Evolutionary conservation across 2,329 filamentous ascomycete species (phyloP).

Genomic region (Blastomyces gilchristii): DNA sequence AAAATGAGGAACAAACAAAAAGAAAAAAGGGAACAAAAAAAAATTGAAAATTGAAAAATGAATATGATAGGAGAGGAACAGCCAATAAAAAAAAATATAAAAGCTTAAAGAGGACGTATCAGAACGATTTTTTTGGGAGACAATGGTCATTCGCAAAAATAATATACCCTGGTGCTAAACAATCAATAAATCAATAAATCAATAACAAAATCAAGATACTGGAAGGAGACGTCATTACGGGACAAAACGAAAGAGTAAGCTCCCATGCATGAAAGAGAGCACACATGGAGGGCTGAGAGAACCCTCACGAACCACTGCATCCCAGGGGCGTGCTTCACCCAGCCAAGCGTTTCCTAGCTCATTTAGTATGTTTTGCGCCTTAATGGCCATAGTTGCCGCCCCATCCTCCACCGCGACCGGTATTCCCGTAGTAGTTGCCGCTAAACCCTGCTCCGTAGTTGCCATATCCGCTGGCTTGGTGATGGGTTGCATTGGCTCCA

Average conservation of each 20-base stretch:
- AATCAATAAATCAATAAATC: slow-evolving; percentile 4
- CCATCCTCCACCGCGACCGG: slow-evolving; percentile 35
- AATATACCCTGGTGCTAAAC: slow-evolving; percentile 1
- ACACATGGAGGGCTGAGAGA: slow-evolving; percentile 22
- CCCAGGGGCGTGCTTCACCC: slow-evolving; percentile 2
- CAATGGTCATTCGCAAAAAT: background rate
- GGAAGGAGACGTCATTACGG: slow-evolving; percentile 9
- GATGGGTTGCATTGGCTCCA: slow-evolving; percentile 30
- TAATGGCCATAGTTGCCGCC: slow-evolving; percentile 40
- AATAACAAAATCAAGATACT: slow-evolving; percentile 12
- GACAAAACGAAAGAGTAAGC: slow-evolving; percentile 17
- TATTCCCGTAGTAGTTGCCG: slow-evolving; percentile 35
- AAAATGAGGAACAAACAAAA: slow-evolving; percentile 13
- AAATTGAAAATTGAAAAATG: slow-evolving; percentile 13
- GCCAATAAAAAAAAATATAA: background rate
- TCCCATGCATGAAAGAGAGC: slow-evolving; percentile 32
- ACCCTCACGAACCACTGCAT: background rate
- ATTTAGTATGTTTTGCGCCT: slow-evolving; percentile 10
- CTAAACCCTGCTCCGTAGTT: slow-evolving; percentile 35
- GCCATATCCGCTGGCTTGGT: slow-evolving; percentile 33
- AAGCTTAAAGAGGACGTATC: background rate
- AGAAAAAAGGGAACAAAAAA: background rate
- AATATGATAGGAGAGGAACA: slow-evolving; percentile 13
- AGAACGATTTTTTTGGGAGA: background rate
- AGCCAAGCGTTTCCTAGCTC: slow-evolving; percentile 1